Evolutionary conservation across 2,329 filamentous ascomycete genomes (phyloP), one percentile per base, ranked within the genome.

Genomic region (Capronia epimyces): DNA sequence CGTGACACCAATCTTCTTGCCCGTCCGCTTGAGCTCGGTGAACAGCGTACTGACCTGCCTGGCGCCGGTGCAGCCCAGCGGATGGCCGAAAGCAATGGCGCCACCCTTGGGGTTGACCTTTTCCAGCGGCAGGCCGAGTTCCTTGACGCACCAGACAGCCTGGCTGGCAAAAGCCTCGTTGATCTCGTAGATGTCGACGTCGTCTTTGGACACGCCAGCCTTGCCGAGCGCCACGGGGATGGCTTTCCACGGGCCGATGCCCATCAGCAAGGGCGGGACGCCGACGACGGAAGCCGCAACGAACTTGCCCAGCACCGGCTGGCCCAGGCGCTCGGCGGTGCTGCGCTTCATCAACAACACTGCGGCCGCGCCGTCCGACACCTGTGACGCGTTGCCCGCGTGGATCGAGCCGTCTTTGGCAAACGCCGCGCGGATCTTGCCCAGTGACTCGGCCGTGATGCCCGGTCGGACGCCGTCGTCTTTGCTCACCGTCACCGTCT

Each of bases 71-170:
- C 89, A 95, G 7, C 55, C 93, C 15, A 97, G 78, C 0, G 93
- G 93, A 73, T 97, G 93, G 9, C 93, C 89, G 67, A 96, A 95
- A 9, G 91, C 91, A 69, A 96, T 96, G 27, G 90, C 90, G 57
- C 91, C 91, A 60, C 91, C 93, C 79, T 96, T 95, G 63, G 91
- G 91, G 75, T 97, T 97, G 66, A 98, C 83, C 80, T 96, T 97
- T 60, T 87, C 84, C 55, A 77, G 67, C 46, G 89, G 86, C 22
- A 98, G 73, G 39, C 84, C 85, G 18, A 98, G 80, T 76, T 96
- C 84, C 64, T 93, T 87, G 57, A 87, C 82, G 70, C 89, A 96
- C 86, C 87, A 97, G 60, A 97, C 71, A 71, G 89, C 95, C 78
- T 97, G 91, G 58, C 82, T 87, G 25, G 93, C 93, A 69, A 98